phyloP scores from a whole-genome alignment of 129 eudicot species.

The Saussurea involucrata region DNA sequence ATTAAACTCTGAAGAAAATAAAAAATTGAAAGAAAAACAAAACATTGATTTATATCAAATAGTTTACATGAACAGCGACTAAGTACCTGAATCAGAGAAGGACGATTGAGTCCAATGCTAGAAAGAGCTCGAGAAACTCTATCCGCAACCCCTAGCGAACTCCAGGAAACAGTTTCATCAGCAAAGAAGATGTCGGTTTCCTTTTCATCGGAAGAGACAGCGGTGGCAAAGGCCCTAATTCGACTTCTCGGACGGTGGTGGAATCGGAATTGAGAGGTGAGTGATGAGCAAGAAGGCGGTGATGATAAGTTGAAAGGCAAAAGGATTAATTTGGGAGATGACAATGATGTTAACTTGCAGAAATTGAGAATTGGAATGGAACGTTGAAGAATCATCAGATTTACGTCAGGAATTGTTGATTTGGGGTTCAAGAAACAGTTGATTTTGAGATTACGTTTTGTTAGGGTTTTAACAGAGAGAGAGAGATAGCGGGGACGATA shows the following conservation, averaged over 20 bases:
- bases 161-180: conserved; percentile 73
- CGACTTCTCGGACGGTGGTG: conserved; percentile 26
- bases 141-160: conserved; percentile 67
- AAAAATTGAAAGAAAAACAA: neutral
- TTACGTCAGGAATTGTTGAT: neutral
- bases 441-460: conserved; percentile 14
- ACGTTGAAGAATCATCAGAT: conserved; percentile 56
- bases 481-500: too few species aligned
- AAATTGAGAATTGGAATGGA: conserved; percentile 41
- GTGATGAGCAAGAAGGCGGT: conserved; percentile 16
- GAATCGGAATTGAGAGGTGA: conserved; percentile 20
- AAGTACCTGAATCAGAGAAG: conserved; percentile 72
- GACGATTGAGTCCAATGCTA: conserved; percentile 53
- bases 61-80: neutral
- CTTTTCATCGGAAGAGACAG: conserved; percentile 5
- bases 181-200: conserved; percentile 54
- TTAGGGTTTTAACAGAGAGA: too few species aligned
- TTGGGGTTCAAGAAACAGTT: neutral
- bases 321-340: conserved; percentile 24
- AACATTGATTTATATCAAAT: neutral
- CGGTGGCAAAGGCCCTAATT: conserved; percentile 30
- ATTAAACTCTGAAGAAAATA: neutral
- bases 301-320: conserved; percentile 19
- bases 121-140: conserved; percentile 50
- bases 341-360: conserved; percentile 26